Percentiles rank a stretch among this genome's conserved stretches.
Evolutionary conservation across 768 basidiomycete species (phyloP).

Genomic region (Pleurotus giganteus): DNA sequence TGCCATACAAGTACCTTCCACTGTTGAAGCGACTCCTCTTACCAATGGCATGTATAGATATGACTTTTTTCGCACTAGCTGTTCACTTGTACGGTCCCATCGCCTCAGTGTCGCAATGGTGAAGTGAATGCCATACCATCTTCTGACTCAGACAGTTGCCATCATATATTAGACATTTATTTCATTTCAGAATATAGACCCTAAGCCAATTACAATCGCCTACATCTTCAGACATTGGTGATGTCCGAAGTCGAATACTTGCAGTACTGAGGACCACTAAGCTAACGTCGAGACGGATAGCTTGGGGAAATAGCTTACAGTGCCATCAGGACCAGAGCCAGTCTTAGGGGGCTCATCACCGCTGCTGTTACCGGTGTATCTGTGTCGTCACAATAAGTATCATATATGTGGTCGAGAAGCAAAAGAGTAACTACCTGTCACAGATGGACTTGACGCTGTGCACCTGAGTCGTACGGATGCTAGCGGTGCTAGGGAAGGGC

Average conservation of each 20-base stretch:
- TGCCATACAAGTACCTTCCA: too few relatives aligned
- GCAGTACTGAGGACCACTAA: background rate
- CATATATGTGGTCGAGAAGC: background rate
- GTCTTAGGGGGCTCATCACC: slow-evolving; percentile 28
- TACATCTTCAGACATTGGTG: background rate
- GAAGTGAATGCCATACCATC: too few relatives aligned
- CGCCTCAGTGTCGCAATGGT: too few relatives aligned
- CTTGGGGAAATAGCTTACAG: slow-evolving; percentile 15
- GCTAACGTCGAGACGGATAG: background rate
- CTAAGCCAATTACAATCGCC: too few relatives aligned
- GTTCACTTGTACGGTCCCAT: too few relatives aligned
- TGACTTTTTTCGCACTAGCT: too few relatives aligned
- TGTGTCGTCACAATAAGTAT: background rate
- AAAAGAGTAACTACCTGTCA: slow-evolving; percentile 15
- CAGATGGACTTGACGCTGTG: slow-evolving; percentile 30
- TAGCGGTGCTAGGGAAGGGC: slow-evolving; percentile 24
- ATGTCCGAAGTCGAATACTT: slow-evolving; percentile 6
- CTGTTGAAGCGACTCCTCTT: too few relatives aligned
- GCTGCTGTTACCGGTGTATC: slow-evolving; percentile 26
- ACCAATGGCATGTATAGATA: too few relatives aligned
- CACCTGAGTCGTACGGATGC: slow-evolving; percentile 29
- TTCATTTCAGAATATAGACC: too few relatives aligned
- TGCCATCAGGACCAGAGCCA: slow-evolving; percentile 31
- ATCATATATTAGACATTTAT: too few relatives aligned
- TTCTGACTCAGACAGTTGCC: too few relatives aligned